Evolutionary conservation across 192 early-diverging fungal species (phyloP), one percentile per base, ranked within the genome.

Genomic region (Coemansia interrupta): DNA sequence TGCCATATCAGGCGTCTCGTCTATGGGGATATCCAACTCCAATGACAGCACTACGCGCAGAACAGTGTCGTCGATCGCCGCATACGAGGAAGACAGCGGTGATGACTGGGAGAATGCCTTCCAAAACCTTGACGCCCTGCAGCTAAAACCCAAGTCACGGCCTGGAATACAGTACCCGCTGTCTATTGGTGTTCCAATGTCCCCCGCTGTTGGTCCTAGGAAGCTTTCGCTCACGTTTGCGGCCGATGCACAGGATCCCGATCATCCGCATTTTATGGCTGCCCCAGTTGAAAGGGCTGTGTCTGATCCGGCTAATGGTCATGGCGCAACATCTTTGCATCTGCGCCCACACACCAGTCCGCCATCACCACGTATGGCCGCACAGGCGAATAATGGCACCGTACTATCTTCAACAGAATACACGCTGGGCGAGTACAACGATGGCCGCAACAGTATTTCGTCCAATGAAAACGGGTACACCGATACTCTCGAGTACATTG

Each of bases 71-170:
- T 79, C 76, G 4, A 79, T 79, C 32, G 76, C 76, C 0, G 70
- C 66, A 8, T 79, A 79, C 56, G 76, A 79, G 40, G 76, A 79
- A 18, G 70, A 79, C 45, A 79, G 76, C 54, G 63, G 70, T 38
- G 76, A 79, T 8, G 76, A 79, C 66, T 79, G 76, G 76, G 76
- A 79, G 19, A 73, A 79, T 11, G 76, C 76, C 1, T 79, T 79
- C 58, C 58, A 79, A 49, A 79, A 79, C 30, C 70, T 79, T 12
- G 76, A 79, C 24, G 60, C 69, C 9, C 54, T 79, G 44, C 70
- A 79, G 54, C 43, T 73, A 14, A 74, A 68, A 30, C 36, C 61
- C 9, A 60, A 59, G 26, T 29, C 66, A 5, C 66, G 70, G 0
- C 52, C 62, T 9, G 59, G 62, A 12, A 40, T 72, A 4, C 57